A percentile compares a stretch with the other conserved stretches of the same genome.
Conservation (phyloP, 495 filamentous ascomycete genomes). For the Penicillium daleae region DNA sequence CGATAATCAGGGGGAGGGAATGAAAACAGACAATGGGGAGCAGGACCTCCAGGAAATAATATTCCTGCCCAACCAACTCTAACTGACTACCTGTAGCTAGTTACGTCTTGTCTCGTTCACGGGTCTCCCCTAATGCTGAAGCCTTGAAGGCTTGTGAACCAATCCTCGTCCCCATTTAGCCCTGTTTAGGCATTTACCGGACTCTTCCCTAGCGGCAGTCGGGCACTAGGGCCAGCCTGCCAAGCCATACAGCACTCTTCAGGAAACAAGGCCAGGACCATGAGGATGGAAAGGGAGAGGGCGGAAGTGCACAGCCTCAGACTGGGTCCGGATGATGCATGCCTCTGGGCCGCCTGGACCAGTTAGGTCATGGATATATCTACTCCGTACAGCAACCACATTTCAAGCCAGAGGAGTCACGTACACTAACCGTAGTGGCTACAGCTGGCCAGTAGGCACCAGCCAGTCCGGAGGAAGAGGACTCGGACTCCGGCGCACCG, state of each 20-base stretch:
- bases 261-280: background rate
- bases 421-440: no score
- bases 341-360: background rate
- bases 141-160: background rate
- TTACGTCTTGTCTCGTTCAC: background rate
- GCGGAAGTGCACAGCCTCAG: conserved; percentile 13
- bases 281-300: background rate
- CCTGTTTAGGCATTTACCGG: background rate
- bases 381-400: no score
- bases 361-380: background rate
- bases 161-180: conserved; percentile 6
- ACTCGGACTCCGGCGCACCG: conserved; percentile 21
- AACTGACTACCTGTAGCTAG: background rate
- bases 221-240: conserved; percentile 8
- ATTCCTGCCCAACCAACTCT: background rate
- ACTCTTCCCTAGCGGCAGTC: conserved; percentile 6
- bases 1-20: background rate
- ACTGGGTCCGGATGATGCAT: conserved; percentile 9
- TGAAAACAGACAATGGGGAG: no score
- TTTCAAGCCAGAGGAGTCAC: background rate
- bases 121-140: background rate
- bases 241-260: background rate
- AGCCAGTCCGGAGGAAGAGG: conserved; percentile 10
- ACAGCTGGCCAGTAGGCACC: background rate
- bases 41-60: no score